Base-by-base conservation (phyloP, 2,329 filamentous ascomycete genomes). In the Trichoderma cornu-damae region DNA sequence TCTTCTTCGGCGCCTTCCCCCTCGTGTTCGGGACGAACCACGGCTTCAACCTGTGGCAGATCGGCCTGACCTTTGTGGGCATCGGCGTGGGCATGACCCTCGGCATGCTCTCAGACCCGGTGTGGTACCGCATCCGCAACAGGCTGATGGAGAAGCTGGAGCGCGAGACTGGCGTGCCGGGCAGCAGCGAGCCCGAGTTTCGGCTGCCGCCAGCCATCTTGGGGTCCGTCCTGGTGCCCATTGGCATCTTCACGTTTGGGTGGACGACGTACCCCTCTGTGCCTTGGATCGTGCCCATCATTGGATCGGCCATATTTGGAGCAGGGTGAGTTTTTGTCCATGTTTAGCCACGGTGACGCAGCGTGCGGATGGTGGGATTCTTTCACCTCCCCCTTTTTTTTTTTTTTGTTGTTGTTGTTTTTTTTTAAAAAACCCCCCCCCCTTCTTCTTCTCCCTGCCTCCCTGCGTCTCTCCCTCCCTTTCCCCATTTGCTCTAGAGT, bases 1-100 rank as follows among this genome's bases (percentile, higher is more conserved):
- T 96, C 37, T 96, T 95, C 76, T 95, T 96, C 69, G 90, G 90
- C 18, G 90, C 91, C 0, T 96, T 96, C 66, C 82, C 87, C 4
- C 75, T 95, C 43, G 85, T 96, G 14, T 96, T 96, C 67, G 70
- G 78, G 24, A 81, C 79, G 43, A 85, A 88, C 46, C 87, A 95
- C 69, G 84, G 82, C 18, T 91, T 96, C 74, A 84, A 83, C 53
- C 75, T 90, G 9, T 94, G 87, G 78, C 88, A 96, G 71, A 78
- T 83, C 9, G 92, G 91, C n/a, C 74, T 94, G 57, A 80, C 84
- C 12, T 96, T 96, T 70, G 66, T 94, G 46, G 87, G 85, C 12
- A 79, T 89, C 57, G 77, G 88, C 48, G 74, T 85, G 2, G 86
- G 88, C 43, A 89, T 90, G 84, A 59, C 87, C 1, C 46, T 78